Base-by-base conservation (phyloP, 495 filamentous ascomycete species). In the Hypoxylon trugodes region DNA sequence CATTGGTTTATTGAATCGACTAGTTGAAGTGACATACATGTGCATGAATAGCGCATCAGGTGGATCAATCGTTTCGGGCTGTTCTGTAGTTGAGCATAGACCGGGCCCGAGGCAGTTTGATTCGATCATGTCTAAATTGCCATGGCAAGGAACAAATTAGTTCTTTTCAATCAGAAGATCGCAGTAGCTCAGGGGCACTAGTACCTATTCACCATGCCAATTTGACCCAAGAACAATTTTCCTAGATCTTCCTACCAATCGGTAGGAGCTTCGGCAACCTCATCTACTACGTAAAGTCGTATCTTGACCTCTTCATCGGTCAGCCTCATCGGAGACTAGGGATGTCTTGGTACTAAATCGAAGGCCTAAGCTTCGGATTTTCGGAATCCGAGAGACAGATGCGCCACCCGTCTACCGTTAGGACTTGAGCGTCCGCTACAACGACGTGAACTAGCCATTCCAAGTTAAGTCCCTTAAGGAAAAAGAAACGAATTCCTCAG, bases 361-460 rank as follows among this genome's bases (percentile, higher is more conserved):
- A 46, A 47, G 41, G 24, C 33, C 24, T 18, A 54, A 6, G 41
- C 18, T 19, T 51, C 61, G 46, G 61, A 7, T 48, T 33, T 4
- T 38, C n/a, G n/a, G 47, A 58, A 41, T 5, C 53, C 61, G 61
- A 19, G 48, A 58, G 53, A 64, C 47, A 57, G 13, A 49, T 40
- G 26, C 47, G 37, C 30, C 46, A 46, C 45, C 47, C 16, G 24
- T 45, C 35, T 49, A 19, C 43, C 21, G 33, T 41, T 33, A 50
- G 37, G 21, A 28, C 36, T 40, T 19, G 21, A 41, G 12, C 18
- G 8, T 10, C 19, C 35, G 43, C 35, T 49, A 37, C 12, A 24
- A 16, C 10, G n/a, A n/a, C 18, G 42, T 10, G 1, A 12, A 12
- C 47, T 53, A 46, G 5, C 32, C n/a, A 26, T 10, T 21, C 13